phyloP scores from a whole-genome alignment of 345 rosid species.

The Gossypium rotundifolium region DNA sequence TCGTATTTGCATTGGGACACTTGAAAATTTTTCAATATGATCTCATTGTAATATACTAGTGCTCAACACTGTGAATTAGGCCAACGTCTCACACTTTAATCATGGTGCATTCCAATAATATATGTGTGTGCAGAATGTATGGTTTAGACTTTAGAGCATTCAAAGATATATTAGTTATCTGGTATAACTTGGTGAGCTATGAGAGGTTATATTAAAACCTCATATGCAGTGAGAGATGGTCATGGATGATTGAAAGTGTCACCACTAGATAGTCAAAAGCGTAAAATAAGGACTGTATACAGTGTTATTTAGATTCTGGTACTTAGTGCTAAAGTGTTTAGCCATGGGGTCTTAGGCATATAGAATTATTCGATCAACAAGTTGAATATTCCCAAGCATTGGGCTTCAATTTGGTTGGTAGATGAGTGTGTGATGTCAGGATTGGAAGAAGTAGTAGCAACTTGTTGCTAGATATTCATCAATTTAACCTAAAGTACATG shows the following conservation, averaged over 20 bases:
- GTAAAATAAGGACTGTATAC: not conserved
- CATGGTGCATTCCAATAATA: not conserved
- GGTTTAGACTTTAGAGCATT: not conserved
- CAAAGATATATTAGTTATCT: not conserved
- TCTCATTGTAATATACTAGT: not conserved
- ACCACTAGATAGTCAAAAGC: not conserved
- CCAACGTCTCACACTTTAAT: not conserved
- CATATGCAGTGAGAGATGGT: not conserved
- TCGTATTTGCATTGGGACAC: constrained; percentile 10
- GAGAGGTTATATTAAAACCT: not conserved
- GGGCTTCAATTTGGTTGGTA: not conserved
- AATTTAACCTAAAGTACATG: too few species aligned
- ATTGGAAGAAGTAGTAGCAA: not conserved
- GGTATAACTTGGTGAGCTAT: not conserved
- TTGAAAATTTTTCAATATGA: not conserved
- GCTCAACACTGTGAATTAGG: constrained; percentile 8
- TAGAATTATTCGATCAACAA: not conserved
- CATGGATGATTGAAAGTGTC: not conserved
- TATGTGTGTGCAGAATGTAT: not conserved
- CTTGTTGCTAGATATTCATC: not conserved
- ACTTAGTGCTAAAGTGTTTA: not conserved
- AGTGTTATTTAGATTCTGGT: too few species aligned
- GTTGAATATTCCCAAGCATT: not conserved
- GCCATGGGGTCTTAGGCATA: not conserved
- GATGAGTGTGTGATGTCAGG: not conserved